These are phyloP conservation scores for Laburnicola sp. DNA, from an alignment of 2,329 filamentous ascomycete genomes.

Conservation along the genomic window DNA sequence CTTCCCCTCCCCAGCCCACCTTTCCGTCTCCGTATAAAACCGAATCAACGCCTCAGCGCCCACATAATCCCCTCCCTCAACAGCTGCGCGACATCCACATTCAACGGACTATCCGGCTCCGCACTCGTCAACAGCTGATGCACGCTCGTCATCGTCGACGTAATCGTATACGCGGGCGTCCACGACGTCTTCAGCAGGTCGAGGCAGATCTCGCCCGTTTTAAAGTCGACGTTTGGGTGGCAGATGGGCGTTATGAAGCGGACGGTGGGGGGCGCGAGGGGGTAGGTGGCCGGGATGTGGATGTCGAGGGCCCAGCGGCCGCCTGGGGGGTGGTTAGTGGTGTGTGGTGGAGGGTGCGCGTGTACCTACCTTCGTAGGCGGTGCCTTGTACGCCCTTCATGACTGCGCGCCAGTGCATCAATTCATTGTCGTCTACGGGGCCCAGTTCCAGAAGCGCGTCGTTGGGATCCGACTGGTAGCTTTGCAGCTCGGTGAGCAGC, in stretches of 20 bases:
- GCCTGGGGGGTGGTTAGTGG: slow-evolving; percentile 42
- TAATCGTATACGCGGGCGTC: slow-evolving; percentile 83
- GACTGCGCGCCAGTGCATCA: slow-evolving; percentile 63
- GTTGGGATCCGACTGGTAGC: slow-evolving; percentile 60
- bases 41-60: slow-evolving; percentile 71
- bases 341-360: background rate
- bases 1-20: slow-evolving; percentile 37
- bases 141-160: slow-evolving; percentile 72
- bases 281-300: slow-evolving; percentile 75
- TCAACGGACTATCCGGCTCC: slow-evolving; percentile 74
- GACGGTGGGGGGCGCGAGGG: slow-evolving; percentile 74
- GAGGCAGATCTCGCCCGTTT: slow-evolving; percentile 89
- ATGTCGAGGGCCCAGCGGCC: slow-evolving; percentile 86
- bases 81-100: slow-evolving; percentile 75
- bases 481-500: slow-evolving; percentile 63
- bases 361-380: slow-evolving; percentile 60
- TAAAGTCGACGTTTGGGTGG: slow-evolving; percentile 48
- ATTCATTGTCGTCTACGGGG: slow-evolving; percentile 59
- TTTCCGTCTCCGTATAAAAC: slow-evolving; percentile 66
- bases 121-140: slow-evolving; percentile 70
- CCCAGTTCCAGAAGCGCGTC: slow-evolving; percentile 60
- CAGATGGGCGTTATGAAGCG: slow-evolving; percentile 66
- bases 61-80: slow-evolving; percentile 66
- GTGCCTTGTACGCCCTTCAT: slow-evolving; percentile 62
- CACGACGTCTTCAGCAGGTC: slow-evolving; percentile 78